These are phyloP conservation scores for Boletus sp. DNA, from an alignment of 768 basidiomycete genomes.

Conservation along the genomic window DNA sequence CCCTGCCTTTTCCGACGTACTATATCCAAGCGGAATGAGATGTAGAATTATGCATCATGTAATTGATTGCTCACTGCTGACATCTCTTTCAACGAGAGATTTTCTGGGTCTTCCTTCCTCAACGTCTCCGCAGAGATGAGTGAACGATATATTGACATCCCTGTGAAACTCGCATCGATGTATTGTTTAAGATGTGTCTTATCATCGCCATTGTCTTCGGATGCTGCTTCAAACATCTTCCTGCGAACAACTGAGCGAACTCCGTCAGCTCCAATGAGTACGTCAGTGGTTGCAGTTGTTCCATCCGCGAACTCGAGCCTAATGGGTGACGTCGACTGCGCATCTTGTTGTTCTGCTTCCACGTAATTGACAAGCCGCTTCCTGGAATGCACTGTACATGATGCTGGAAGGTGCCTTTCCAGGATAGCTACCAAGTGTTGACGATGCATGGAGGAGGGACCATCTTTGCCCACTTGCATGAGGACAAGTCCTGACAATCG, in stretches of 20 bases:
- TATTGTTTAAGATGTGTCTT: slow-evolving; percentile 6
- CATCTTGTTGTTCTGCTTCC: slow-evolving; percentile 6
- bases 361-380: slow-evolving; percentile 22
- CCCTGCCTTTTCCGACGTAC: slow-evolving; percentile 15
- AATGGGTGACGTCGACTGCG: slow-evolving; percentile 26
- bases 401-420: slow-evolving; percentile 15
- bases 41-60: neutral
- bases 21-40: slow-evolving; percentile 9
- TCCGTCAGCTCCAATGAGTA: slow-evolving; percentile 48
- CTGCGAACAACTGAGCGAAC: slow-evolving; percentile 31
- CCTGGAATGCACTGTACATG: slow-evolving; percentile 15
- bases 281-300: slow-evolving; percentile 31
- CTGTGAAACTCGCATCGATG: slow-evolving; percentile 38
- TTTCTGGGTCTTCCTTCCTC: slow-evolving; percentile 20
- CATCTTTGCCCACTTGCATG: slow-evolving; percentile 1
- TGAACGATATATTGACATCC: slow-evolving; percentile 38
- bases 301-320: slow-evolving; percentile 15
- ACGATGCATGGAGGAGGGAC: slow-evolving; percentile 18
- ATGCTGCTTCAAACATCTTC: slow-evolving; percentile 19
- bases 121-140: slow-evolving; percentile 36
- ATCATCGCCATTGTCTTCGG: neutral
- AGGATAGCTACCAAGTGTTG: slow-evolving; percentile 19
- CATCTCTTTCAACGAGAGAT: slow-evolving; percentile 17
- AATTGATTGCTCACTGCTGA: slow-evolving; percentile 20
- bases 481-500: neutral